A percentile compares a stretch with the other conserved stretches of the same genome.
These are phyloP conservation scores for Porphyrellus cyaneotinctus DNA, from an alignment of 768 basidiomycete genomes.

Conservation along the genomic window DNA sequence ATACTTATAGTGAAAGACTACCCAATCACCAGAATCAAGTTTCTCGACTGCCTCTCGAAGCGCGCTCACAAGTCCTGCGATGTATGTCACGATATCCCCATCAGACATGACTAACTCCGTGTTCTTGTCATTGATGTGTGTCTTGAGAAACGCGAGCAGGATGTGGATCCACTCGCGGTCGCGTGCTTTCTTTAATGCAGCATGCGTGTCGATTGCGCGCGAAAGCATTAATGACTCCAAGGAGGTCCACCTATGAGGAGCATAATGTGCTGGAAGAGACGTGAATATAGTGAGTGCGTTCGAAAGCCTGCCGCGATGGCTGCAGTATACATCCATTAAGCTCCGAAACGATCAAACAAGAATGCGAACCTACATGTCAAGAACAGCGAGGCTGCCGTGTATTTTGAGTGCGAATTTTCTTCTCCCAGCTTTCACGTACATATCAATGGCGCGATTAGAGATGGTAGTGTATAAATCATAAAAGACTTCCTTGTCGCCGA, in stretches of 20 bases:
- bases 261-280: constrained; percentile 83
- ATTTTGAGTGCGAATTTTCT: constrained; percentile 82
- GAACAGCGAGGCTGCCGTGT: constrained; percentile 80
- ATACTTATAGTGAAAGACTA: background rate
- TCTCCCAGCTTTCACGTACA: constrained; percentile 79
- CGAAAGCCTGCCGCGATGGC: constrained; percentile 61
- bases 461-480: constrained; percentile 71
- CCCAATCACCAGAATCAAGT: constrained; percentile 51
- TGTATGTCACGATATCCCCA: constrained; percentile 47
- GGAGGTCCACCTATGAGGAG: constrained; percentile 76
- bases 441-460: constrained; percentile 80
- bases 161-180: constrained; percentile 81
- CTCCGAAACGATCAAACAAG: background rate
- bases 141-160: constrained; percentile 70
- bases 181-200: constrained; percentile 48
- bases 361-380: constrained; percentile 71
- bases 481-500: constrained; percentile 57
- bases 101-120: constrained; percentile 52
- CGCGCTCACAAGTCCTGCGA: constrained; percentile 46
- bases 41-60: constrained; percentile 46
- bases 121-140: constrained; percentile 54
- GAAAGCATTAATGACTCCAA: constrained; percentile 78
- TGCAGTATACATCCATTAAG: constrained; percentile 29
- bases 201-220: constrained; percentile 66
- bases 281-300: constrained; percentile 68